Evolutionary conservation across 768 basidiomycete species (phyloP), one percentile per base, ranked within the genome.

Genomic region (Tubosaeta brunneosetosa): DNA sequence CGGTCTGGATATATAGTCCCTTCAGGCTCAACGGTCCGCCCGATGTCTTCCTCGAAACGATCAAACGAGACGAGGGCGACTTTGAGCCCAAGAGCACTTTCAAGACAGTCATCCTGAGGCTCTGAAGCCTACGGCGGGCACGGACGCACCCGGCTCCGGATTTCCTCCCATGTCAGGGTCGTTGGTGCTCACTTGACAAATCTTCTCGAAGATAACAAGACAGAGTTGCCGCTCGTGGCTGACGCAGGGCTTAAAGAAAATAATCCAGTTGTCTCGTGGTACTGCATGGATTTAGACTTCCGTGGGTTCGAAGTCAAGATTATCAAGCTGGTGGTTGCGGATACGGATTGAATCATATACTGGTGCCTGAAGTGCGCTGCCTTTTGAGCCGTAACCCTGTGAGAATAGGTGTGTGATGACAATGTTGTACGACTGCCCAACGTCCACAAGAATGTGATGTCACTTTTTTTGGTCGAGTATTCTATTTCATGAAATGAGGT

Each of bases 111-210:
- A 73, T 98, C 7, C 71, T 97, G 40, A 80, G 95, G 8, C 61
- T 97, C n/a, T 68, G 97, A 99, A 66, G 91, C 92, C 1, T 88
- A 82, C 55, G 97, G 97, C 13, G 95, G 95, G 0, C 91, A 92
- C 57, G 93, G 88, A 3, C 77, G 73, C 17, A 84, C 79, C 6
- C 75, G 72, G 26, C 64, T 97, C 50, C 74, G 73, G 43, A 72
- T 94, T 44, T 73, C 79, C 0, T 68, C 69, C 3, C 70, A 78
- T 37, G 48, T 91, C 4, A 70, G 73, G 16, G 77, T 93, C 10
- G 64, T 71, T 10, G 81, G 80, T 45, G 94, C 86, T 1, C 77
- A 77, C 53, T 62, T 81, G 38, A 88, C 89, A 22, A 94, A 97
- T 66, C 71, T 97, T 14, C 76, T 97, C 29, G 95, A 98, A 71